These are phyloP conservation scores for Artemisia argyi DNA, from an alignment of 129 eudicot genomes.

Conservation along the genomic window DNA sequence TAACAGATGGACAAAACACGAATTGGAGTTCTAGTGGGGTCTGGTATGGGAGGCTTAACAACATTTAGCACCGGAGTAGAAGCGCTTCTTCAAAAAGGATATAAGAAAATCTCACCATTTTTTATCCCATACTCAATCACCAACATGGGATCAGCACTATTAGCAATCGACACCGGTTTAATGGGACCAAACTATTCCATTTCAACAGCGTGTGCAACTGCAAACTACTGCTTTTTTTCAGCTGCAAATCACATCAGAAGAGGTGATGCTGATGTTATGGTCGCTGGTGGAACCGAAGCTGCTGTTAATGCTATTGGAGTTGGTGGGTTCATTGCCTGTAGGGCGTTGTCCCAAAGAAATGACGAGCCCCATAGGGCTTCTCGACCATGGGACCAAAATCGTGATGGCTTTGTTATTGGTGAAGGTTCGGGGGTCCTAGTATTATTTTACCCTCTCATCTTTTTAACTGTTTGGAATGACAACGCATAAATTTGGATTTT, in stretches of 20 bases:
- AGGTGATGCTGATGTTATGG: constrained; percentile 85
- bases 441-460: not conserved
- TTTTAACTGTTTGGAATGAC: not conserved
- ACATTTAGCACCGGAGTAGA: constrained; percentile 71
- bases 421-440: constrained; percentile 94
- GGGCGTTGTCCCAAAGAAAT: constrained; percentile 85
- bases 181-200: constrained; percentile 93
- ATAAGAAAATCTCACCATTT: constrained; percentile 74
- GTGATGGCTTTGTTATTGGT: constrained; percentile 91
- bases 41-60: constrained; percentile 85
- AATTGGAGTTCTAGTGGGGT: constrained; percentile 75
- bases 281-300: constrained; percentile 90
- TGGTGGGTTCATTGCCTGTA: constrained; percentile 86
- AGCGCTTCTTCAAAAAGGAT: constrained; percentile 70
- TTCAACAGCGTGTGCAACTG: constrained; percentile 85
- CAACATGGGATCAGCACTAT: constrained; percentile 84
- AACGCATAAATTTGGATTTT: not conserved
- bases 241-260: constrained; percentile 90
- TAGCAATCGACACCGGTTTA: constrained; percentile 77
- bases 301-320: constrained; percentile 66
- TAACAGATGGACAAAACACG: constrained; percentile 71
- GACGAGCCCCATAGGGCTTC: constrained; percentile 74
- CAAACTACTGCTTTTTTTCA: constrained; percentile 74
- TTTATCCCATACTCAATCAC: constrained; percentile 84
- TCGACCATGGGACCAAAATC: constrained; percentile 82